These are phyloP conservation scores for Coprinopsis cinerea DNA, from an alignment of 768 basidiomycete genomes.

Conservation along the genomic window DNA sequence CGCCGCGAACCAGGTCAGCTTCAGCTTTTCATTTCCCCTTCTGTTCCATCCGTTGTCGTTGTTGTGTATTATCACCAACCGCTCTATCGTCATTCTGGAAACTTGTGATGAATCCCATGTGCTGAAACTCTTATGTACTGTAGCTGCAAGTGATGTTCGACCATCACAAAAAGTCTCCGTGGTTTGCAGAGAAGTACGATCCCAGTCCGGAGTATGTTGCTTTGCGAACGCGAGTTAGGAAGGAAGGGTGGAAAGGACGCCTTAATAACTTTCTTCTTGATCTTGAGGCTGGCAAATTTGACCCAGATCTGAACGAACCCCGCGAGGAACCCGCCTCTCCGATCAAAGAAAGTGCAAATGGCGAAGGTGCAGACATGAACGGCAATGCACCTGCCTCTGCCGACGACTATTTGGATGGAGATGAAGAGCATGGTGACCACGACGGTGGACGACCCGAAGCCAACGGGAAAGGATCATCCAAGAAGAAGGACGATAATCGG, in stretches of 20 bases:
- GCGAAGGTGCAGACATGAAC: conserved; percentile 35
- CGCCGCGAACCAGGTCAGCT: conserved; percentile 76
- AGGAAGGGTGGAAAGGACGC: conserved; percentile 79
- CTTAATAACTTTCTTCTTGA: conserved; percentile 70
- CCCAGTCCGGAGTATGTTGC: conserved; percentile 62
- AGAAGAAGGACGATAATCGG: conserved; percentile 40
- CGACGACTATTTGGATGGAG: conserved; percentile 63
- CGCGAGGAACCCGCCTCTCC: conserved; percentile 47
- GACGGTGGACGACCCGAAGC: conserved; percentile 47
- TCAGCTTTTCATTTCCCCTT: conserved; percentile 20
- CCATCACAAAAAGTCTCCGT: conserved; percentile 90
- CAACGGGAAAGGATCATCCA: conserved; percentile 47
- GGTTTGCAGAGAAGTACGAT: conserved; percentile 97
- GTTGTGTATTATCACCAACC: background rate
- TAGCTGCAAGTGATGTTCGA: conserved; percentile 96
- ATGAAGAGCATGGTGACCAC: conserved; percentile 64
- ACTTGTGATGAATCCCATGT: conserved; percentile 10
- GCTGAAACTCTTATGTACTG: conserved; percentile 36
- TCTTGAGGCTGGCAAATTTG: conserved; percentile 80
- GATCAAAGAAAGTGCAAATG: conserved; percentile 49
- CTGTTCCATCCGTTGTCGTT: background rate
- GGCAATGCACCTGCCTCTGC: conserved; percentile 26
- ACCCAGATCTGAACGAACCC: conserved; percentile 65
- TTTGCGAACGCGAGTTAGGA: conserved; percentile 73
- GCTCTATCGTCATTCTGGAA: background rate